Evolutionary conservation across 2,329 filamentous ascomycete genomes (phyloP), one percentile per base, ranked within the genome.

Genomic region (Tolypocladium tropicale): DNA sequence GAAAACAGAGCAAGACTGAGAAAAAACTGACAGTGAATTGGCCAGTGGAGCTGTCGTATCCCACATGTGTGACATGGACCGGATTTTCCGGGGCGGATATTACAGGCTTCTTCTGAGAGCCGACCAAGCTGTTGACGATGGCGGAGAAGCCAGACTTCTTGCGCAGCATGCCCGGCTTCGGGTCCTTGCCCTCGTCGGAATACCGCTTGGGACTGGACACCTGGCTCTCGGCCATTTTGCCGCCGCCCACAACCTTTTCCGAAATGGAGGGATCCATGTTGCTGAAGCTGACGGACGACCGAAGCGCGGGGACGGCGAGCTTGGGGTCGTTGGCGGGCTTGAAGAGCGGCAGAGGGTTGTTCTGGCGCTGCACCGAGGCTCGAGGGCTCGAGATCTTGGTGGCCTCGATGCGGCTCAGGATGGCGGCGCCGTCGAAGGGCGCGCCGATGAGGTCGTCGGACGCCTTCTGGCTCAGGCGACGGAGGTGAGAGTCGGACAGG

Each of bases 1-100:
- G 10, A 48, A 52, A 39, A 55, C 55, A 57, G 34, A 50, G 53
- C 25, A 56, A 56, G n/a, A n/a, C n/a, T n/a, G n/a, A n/a, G n/a
- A n/a, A 34, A 48, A 55, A 16, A 81, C 86, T 68, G 79, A 95
- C 91, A 57, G 93, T 97, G 72, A 96, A 99, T 74, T 96, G 90
- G 62, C 94, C 94, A 4, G 94, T 97, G 66, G 89, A 82, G 74
- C 94, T 95, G 73, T 99, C 93, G 71, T 96, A 96, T 64, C 93
- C 93, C 62, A 99, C 94, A 72, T 99, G 94, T 56, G 93, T 97
- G 65, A 99, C 90, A 74, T 97, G 94, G 58, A 97, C 91, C 52
- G 94, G 94, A 66, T 99, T 97, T 72, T 96, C 92, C 55, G 94
- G 94, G 39, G 91, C 90, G n/a, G 94, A 97, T 65, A 99, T 99